These are phyloP conservation scores for Imleria badia DNA, from an alignment of 768 basidiomycete species.

Conservation along the genomic window DNA sequence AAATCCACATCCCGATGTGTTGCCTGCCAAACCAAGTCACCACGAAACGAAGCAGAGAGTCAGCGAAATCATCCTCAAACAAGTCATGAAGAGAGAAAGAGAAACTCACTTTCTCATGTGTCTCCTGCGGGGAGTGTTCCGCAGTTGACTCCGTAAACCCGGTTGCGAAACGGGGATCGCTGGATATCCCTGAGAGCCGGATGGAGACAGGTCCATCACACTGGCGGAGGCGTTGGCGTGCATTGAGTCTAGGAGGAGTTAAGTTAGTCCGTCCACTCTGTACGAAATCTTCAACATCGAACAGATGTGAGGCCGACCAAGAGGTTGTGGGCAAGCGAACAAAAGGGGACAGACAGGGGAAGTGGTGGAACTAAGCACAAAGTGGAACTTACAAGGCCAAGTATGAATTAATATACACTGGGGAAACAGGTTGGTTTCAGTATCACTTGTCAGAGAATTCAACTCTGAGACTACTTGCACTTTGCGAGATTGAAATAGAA, in stretches of 20 bases:
- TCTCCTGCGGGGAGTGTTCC: neutral
- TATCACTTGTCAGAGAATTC: neutral
- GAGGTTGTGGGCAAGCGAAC: neutral
- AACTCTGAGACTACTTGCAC: slow-evolving; percentile 33
- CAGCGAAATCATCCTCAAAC: neutral
- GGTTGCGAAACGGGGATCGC: slow-evolving; percentile 4
- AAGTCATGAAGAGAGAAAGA: too few relatives aligned
- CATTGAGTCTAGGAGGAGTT: slow-evolving; percentile 40
- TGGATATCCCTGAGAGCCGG: slow-evolving; percentile 40
- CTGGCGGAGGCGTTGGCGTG: slow-evolving; percentile 40
- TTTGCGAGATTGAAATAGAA: slow-evolving; percentile 56
- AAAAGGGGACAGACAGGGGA: neutral
- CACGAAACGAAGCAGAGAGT: neutral
- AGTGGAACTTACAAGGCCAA: slow-evolving; percentile 40
- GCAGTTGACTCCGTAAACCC: neutral
- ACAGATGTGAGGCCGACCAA: neutral
- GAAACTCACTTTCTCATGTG: neutral
- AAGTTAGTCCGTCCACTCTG: neutral
- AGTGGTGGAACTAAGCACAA: neutral
- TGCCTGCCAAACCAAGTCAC: neutral
- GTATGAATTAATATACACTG: slow-evolving; percentile 59
- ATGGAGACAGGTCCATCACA: slow-evolving; percentile 41
- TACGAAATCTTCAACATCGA: neutral
- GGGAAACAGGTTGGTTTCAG: neutral
- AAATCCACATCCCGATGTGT: slow-evolving; percentile 9